These are phyloP conservation scores for Saururus chinensis DNA, from an alignment of 164 flowering plant genomes.

Conservation along the genomic window DNA sequence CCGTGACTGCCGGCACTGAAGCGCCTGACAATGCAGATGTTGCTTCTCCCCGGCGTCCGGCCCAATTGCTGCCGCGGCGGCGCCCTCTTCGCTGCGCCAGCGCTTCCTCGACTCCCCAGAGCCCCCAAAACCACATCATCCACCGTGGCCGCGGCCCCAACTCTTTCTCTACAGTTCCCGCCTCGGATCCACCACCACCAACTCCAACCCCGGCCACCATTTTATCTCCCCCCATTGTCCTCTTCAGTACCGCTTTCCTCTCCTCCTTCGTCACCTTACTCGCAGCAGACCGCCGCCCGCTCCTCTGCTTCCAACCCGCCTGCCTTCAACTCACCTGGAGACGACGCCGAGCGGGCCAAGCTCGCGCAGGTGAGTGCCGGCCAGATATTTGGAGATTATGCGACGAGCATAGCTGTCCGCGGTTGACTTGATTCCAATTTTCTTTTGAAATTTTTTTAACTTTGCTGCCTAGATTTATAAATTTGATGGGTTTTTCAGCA, in stretches of 20 bases:
- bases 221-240: not conserved
- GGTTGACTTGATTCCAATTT: not conserved
- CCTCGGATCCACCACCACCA: not conserved
- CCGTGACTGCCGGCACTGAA: not conserved
- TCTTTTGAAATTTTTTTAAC: not conserved
- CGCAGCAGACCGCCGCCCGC: not conserved
- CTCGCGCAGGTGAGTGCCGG: slow-evolving; percentile 60
- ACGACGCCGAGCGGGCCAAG: slow-evolving; percentile 58
- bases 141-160: not conserved
- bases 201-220: not conserved
- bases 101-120: not conserved
- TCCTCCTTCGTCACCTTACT: not conserved
- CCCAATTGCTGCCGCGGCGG: not conserved
- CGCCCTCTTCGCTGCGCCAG: not conserved
- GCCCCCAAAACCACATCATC: too few species aligned
- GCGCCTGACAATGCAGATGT: not conserved
- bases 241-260: not conserved
- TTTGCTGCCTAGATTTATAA: not conserved
- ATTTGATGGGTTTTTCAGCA: not conserved
- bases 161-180: not conserved
- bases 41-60: not conserved
- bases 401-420: not conserved
- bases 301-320: slow-evolving; percentile 31
- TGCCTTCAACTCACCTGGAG: slow-evolving; percentile 21
- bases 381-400: too few species aligned